Evolutionary conservation across 1,139 yeast species (phyloP).

Genomic region (Suhomyces bokatorum): DNA sequence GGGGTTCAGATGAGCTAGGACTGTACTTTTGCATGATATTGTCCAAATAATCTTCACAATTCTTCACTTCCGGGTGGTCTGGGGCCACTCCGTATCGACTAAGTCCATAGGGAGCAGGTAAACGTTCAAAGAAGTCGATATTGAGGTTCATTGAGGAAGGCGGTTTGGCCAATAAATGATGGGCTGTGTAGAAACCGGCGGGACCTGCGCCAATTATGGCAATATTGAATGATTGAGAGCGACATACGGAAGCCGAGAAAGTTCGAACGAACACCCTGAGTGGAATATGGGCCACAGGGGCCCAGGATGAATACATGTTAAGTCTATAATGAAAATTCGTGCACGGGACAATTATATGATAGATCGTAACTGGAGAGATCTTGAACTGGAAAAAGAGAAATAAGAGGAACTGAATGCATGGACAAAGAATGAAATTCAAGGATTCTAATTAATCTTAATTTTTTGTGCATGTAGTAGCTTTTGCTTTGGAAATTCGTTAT

Average conservation of each 20-base stretch:
- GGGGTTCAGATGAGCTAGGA: slow-evolving; percentile 14
- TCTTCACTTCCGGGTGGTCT: slow-evolving; percentile 96
- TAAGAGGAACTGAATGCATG: no score
- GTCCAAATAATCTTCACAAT: slow-evolving; percentile 77
- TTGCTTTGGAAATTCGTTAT: no score
- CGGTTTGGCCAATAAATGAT: slow-evolving; percentile 60
- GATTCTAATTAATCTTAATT: no score
- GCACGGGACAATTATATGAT: not conserved
- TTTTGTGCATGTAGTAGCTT: no score
- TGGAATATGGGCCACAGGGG: not conserved
- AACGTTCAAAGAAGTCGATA: slow-evolving; percentile 71
- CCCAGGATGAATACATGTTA: not conserved
- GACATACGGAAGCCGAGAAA: not conserved
- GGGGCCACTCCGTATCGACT: slow-evolving; percentile 98
- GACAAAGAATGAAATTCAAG: no score
- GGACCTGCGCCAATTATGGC: slow-evolving; percentile 97
- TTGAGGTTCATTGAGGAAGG: slow-evolving; percentile 34
- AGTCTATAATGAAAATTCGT: not conserved
- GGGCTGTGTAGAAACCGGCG: slow-evolving; percentile 90
- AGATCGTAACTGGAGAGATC: not conserved
- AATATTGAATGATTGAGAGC: slow-evolving; percentile 21
- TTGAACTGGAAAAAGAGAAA: no score
- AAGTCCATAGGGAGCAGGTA: slow-evolving; percentile 90
- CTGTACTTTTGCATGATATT: slow-evolving; percentile 49
- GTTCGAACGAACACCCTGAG: not conserved